A percentile compares a stretch with the other conserved stretches of the same genome.
Conservation (phyloP, 192 early-diverging fungal species). For the Linnemannia schmuckeri region DNA sequence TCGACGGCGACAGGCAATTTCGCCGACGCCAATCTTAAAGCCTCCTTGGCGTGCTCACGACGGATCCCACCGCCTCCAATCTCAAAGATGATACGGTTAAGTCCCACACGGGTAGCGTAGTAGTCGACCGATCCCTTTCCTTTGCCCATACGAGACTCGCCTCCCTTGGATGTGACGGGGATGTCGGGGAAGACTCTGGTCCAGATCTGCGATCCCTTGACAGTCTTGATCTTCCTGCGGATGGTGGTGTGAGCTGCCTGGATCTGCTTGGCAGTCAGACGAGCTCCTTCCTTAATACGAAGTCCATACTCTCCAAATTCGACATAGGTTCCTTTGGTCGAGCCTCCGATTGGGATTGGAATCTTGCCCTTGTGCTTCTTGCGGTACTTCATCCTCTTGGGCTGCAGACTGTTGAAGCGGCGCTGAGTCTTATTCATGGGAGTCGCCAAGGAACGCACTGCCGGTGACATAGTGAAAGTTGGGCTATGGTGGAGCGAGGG, state of each 20-base stretch:
- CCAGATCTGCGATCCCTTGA: constrained; percentile 90
- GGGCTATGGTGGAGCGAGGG: constrained; percentile 13
- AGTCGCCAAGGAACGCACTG: constrained; percentile 35
- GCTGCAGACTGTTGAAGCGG: constrained; percentile 78
- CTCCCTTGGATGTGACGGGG: constrained; percentile 92
- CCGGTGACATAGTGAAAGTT: constrained; percentile 18
- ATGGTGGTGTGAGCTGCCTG: constrained; percentile 81
- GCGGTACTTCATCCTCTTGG: constrained; percentile 79
- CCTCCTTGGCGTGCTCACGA: constrained; percentile 85
- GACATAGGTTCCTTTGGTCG: constrained; percentile 88
- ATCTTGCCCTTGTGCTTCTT: constrained; percentile 93
- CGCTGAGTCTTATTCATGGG: constrained; percentile 52
- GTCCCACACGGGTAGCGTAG: constrained; percentile 91
- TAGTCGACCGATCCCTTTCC: constrained; percentile 96
- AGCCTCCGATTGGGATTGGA: constrained; percentile 84
- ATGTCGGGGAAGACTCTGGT: constrained; percentile 93
- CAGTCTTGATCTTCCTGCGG: constrained; percentile 84
- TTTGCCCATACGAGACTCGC: constrained; percentile 97
- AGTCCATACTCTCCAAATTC: constrained; percentile 94
- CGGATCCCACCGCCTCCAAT: constrained; percentile 82
- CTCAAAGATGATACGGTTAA: constrained; percentile 93
- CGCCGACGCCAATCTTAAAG: constrained; percentile 73
- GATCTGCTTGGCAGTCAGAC: constrained; percentile 86
- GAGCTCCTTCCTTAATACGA: constrained; percentile 86
- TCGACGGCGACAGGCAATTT: constrained; percentile 78